These are phyloP conservation scores for Westerdykella sp. DNA, from an alignment of 2,329 filamentous ascomycete genomes.

Conservation along the genomic window DNA sequence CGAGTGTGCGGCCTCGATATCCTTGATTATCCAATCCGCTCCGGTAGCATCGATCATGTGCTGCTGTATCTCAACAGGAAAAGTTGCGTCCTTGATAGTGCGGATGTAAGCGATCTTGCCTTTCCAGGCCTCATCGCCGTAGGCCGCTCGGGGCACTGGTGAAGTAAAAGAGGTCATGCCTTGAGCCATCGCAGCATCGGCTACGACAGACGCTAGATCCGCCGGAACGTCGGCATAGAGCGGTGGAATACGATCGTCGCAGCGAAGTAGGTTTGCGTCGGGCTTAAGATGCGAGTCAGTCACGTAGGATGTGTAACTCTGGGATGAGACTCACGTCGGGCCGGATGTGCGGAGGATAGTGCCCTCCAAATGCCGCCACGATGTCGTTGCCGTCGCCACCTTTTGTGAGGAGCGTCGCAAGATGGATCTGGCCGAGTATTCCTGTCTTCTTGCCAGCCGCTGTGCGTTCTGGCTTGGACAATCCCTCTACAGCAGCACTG, in stretches of 20 bases:
- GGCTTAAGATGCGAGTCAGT: too few species aligned
- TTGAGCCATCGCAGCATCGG: too few species aligned
- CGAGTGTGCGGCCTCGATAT: slow-evolving; percentile 31
- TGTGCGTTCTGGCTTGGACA: slow-evolving; percentile 8
- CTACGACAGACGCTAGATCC: too few species aligned
- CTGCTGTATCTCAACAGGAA: slow-evolving; percentile 25
- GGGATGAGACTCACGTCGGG: too few species aligned
- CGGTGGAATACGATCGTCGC: too few species aligned
- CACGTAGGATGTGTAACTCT: too few species aligned
- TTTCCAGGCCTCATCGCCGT: slow-evolving; percentile 11
- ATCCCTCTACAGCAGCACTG: slow-evolving; percentile 8
- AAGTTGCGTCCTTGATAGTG: slow-evolving; percentile 19
- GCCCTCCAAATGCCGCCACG: too few species aligned
- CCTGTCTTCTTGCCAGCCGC: slow-evolving; percentile 12
- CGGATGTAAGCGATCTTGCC: slow-evolving; percentile 12
- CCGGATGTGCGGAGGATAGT: too few species aligned
- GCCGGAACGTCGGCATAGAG: too few species aligned
- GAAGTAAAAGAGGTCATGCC: too few species aligned
- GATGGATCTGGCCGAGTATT: slow-evolving; percentile 15
- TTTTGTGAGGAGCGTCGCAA: slow-evolving; percentile 4
- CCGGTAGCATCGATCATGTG: slow-evolving; percentile 19
- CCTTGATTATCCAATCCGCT: slow-evolving; percentile 22
- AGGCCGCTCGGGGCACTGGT: slow-evolving; percentile 9
- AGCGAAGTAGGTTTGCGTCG: too few species aligned
- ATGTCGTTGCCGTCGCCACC: too few species aligned